Evolutionary conservation across 2,329 filamentous ascomycete genomes (phyloP), one percentile per base, ranked within the genome.

Genomic region (Blastomyces gilchristii): DNA sequence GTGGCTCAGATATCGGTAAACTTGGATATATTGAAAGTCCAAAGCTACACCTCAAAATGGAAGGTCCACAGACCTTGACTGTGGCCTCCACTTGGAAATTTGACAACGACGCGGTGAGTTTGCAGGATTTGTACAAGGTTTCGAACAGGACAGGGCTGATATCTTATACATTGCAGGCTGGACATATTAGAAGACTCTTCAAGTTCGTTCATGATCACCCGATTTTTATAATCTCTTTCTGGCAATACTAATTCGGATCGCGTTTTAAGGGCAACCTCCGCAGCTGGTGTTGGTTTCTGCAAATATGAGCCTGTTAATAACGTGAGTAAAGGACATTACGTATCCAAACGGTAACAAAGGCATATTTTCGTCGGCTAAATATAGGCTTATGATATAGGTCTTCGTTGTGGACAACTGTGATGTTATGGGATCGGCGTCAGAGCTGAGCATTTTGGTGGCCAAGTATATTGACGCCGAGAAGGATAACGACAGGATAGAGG

Each of bases 11-110:
- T 39, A 37, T 56, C 31, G 5, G 16, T 31, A 28, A 14, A 31
- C 18, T 39, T 53, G 8, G 16, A 18, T 7, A 56, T 56, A 56
- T 56, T 8, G 18, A 56, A 53, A 18, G 9, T 18, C 25, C 49
- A 28, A 52, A 11, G 18, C 22, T 47, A 49, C 25, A 31, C 28
- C 11, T 54, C 8, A 41, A 43, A 34, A 67, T 68, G 64, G 63
- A 64, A 54, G 60, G 60, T 34, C 22, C 56, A 14, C 66, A 69
- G 49, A 67, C 67, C 2, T 43, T 74, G 54, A 72, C 68, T 0
- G 53, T 75, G 34, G 73, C 70, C 1, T 74, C 72, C 0, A 72
- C 70, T 52, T 75, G 72, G 71, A 69, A 64, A 0, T 73, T 76
- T 41, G 72, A 74, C 45, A 65, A 65, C 9, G 69, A 71, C 22